These are phyloP conservation scores for Myxozyma sirexii DNA, from an alignment of 805 yeast genomes.

Conservation along the genomic window DNA sequence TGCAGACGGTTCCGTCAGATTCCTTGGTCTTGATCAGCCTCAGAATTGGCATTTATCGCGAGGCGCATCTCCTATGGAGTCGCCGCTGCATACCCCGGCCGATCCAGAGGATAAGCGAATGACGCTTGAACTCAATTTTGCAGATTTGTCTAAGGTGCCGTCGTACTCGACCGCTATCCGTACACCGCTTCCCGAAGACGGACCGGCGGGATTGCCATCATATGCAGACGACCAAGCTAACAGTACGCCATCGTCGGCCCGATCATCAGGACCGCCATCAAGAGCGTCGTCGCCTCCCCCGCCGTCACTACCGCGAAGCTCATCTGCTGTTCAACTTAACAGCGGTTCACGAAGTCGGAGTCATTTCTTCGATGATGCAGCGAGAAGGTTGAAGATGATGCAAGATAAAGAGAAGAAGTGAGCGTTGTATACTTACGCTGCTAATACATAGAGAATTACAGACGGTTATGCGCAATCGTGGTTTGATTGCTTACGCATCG, in stretches of 20 bases:
- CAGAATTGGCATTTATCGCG: conserved; percentile 52
- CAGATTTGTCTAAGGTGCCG: conserved; percentile 70
- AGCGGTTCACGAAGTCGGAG: neutral
- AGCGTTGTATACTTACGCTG: neutral
- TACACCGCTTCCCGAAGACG: conserved; percentile 29
- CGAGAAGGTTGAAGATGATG: conserved; percentile 22
- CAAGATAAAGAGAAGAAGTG: conserved; percentile 2
- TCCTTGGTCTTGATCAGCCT: conserved; percentile 50
- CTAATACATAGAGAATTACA: too few species aligned
- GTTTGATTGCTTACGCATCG: too few species aligned
- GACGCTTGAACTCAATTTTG: conserved; percentile 48
- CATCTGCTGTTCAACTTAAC: conserved; percentile 24
- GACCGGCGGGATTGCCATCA: conserved; percentile 19
- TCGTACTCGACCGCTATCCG: conserved; percentile 79
- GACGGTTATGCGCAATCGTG: too few species aligned
- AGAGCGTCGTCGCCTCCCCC: conserved; percentile 30
- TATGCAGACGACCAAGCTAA: conserved; percentile 14
- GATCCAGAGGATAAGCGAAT: conserved; percentile 24
- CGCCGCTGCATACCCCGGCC: conserved; percentile 7
- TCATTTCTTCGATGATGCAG: conserved; percentile 30
- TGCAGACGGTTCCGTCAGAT: conserved; percentile 32
- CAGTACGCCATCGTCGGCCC: conserved; percentile 12
- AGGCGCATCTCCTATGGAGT: conserved; percentile 20
- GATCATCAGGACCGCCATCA: conserved; percentile 28
- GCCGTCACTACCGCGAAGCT: conserved; percentile 5